These are phyloP conservation scores for Aspergillus cristatus DNA, from an alignment of 495 filamentous ascomycete species.

Conservation along the genomic window DNA sequence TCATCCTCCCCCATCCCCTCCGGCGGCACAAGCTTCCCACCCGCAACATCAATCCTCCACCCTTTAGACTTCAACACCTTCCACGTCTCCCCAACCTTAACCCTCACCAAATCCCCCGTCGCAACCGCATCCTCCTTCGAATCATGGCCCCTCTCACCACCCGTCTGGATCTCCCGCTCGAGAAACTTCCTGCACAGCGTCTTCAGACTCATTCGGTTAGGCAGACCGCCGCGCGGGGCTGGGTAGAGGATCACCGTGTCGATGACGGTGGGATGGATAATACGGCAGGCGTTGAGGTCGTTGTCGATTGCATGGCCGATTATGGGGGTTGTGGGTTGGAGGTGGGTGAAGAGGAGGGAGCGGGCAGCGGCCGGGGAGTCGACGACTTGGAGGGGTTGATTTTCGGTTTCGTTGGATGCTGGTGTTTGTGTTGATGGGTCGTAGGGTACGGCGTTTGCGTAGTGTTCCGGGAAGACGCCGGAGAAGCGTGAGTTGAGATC, in stretches of 20 bases:
- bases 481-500: conserved; percentile 89
- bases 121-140: conserved; percentile 80
- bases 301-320: conserved; percentile 95
- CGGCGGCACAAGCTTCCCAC: conserved; percentile 44
- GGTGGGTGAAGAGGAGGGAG: conserved; percentile 56
- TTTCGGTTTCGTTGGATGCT: conserved; percentile 7
- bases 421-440: conserved; percentile 11
- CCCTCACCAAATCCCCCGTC: conserved; percentile 74
- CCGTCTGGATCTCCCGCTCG: conserved; percentile 67
- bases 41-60: conserved; percentile 50
- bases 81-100: conserved; percentile 58
- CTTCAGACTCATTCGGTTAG: conserved; percentile 66
- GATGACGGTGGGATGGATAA: conserved; percentile 76
- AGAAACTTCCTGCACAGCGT: conserved; percentile 55
- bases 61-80: conserved; percentile 50
- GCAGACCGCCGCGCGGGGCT: conserved; percentile 57
- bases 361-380: conserved; percentile 63
- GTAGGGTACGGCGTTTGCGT: conserved; percentile 57
- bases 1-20: conserved; percentile 6
- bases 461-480: conserved; percentile 68
- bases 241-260: conserved; percentile 84
- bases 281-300: conserved; percentile 72
- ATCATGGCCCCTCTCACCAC: conserved; percentile 66
- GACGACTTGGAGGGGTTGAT: conserved; percentile 53
- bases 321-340: conserved; percentile 67